Evolutionary conservation across 1,284 basidiomycete genomes (phyloP).

Genomic region (Cryptococcus depauperatus): DNA sequence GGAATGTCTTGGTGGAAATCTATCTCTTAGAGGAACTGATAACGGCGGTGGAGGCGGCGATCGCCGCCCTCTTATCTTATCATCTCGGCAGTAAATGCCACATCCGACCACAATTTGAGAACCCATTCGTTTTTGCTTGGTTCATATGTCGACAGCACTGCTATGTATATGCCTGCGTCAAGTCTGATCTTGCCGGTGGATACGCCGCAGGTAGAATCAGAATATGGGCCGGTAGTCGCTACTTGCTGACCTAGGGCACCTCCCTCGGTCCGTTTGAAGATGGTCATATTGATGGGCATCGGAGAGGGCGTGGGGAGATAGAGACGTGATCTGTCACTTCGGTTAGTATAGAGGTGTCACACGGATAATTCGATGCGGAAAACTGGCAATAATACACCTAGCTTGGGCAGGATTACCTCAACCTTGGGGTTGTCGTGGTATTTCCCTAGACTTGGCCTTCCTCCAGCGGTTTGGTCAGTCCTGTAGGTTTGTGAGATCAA

Average conservation of each 20-base stretch:
- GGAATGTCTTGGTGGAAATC: no score
- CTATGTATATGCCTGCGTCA: slow-evolving; percentile 57
- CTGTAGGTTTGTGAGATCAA: slow-evolving; percentile 39
- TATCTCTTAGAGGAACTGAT: no score
- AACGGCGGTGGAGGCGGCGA: no score
- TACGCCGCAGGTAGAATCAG: slow-evolving; percentile 62
- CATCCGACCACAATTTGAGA: slow-evolving; percentile 16
- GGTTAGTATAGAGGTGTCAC: neutral
- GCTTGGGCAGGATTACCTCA: slow-evolving; percentile 53
- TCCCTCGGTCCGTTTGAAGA: slow-evolving; percentile 32
- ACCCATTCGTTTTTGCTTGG: slow-evolving; percentile 27
- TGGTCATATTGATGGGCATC: slow-evolving; percentile 40
- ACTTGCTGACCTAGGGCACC: slow-evolving; percentile 48
- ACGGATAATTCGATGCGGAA: neutral
- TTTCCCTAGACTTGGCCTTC: slow-evolving; percentile 56
- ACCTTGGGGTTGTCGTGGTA: slow-evolving; percentile 64
- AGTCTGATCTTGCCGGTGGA: slow-evolving; percentile 53
- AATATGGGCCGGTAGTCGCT: slow-evolving; percentile 67
- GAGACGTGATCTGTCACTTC: slow-evolving; percentile 14
- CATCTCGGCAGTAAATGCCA: slow-evolving; percentile 11
- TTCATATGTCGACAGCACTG: slow-evolving; percentile 65
- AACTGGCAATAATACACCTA: slow-evolving; percentile 57
- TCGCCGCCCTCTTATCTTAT: slow-evolving; percentile 1
- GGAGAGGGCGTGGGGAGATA: slow-evolving; percentile 14
- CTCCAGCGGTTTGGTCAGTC: slow-evolving; percentile 53